Conservation (phyloP, 345 rosid species). For the Mercurialis annua region DNA sequence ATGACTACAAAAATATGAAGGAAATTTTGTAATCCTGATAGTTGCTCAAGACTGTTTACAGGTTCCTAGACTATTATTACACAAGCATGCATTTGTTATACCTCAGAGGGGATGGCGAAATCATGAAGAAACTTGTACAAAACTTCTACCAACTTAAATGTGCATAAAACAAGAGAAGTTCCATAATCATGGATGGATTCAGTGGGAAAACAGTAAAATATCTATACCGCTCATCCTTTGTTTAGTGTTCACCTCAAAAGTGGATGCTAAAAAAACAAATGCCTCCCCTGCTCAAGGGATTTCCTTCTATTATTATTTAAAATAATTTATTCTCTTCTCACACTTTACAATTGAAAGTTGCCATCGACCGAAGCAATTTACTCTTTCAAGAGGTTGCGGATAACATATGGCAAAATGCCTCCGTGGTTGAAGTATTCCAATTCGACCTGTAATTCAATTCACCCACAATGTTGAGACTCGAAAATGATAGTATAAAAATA, state of each 20-base stretch:
- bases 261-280: constrained; percentile 17
- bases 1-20: too few relatives aligned
- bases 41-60: too few relatives aligned
- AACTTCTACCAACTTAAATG: too few relatives aligned
- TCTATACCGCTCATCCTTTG: not conserved
- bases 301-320: constrained; percentile 23
- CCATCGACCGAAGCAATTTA: constrained; percentile 11
- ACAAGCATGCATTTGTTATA: too few relatives aligned
- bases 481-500: too few relatives aligned
- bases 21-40: too few relatives aligned
- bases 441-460: constrained; percentile 63
- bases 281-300: constrained; percentile 28
- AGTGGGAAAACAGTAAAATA: not conserved
- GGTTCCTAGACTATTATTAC: too few relatives aligned
- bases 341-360: constrained; percentile 19
- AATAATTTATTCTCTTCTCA: constrained; percentile 38
- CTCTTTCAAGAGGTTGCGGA: constrained; percentile 71
- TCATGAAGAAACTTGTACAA: not conserved
- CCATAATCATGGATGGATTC: constrained; percentile 9
- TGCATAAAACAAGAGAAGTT: not conserved
- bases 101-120: too few relatives aligned
- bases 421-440: constrained; percentile 86
- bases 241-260: not conserved
- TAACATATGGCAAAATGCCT: constrained; percentile 95
- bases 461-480: too few relatives aligned